phyloP scores from a whole-genome alignment of 2,329 filamentous ascomycete genomes.

The Phaeomoniella chlamydospora region DNA sequence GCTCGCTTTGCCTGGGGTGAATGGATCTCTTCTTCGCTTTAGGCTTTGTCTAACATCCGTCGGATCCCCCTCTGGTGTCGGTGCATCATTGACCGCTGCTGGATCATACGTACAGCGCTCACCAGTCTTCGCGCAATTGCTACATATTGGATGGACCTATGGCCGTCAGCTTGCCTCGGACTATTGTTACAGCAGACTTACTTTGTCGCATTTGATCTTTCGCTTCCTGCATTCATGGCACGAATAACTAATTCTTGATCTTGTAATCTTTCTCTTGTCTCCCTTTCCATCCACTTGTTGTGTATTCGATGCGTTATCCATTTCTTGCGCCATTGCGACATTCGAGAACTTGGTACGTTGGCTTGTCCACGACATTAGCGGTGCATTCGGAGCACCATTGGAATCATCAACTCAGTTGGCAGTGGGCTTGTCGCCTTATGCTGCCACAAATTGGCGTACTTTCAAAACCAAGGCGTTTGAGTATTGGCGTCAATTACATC shows the following conservation, averaged over 20 bases:
- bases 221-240: constrained; percentile 30
- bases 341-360: too few relatives aligned
- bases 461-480: too few relatives aligned
- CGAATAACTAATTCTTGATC: constrained; percentile 30
- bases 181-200: constrained; percentile 9
- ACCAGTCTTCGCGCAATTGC: constrained; percentile 27
- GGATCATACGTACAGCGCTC: constrained; percentile 27
- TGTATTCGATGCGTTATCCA: too few relatives aligned
- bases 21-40: background rate
- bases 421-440: too few relatives aligned
- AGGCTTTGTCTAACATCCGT: background rate
- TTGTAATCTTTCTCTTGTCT: constrained; percentile 27
- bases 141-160: constrained; percentile 28
- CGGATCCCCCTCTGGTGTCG: constrained; percentile 1
- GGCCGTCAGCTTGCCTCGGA: background rate
- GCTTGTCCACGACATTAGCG: too few relatives aligned
- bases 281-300: background rate
- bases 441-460: too few relatives aligned
- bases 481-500: too few relatives aligned
- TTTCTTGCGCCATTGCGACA: too few relatives aligned
- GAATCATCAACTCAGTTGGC: too few relatives aligned
- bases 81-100: too few relatives aligned
- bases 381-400: too few relatives aligned
- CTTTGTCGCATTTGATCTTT: constrained; percentile 33
- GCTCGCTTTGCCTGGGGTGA: background rate